Conservation (phyloP, 2,329 filamentous ascomycete species). For the Fusarium chuoi region DNA sequence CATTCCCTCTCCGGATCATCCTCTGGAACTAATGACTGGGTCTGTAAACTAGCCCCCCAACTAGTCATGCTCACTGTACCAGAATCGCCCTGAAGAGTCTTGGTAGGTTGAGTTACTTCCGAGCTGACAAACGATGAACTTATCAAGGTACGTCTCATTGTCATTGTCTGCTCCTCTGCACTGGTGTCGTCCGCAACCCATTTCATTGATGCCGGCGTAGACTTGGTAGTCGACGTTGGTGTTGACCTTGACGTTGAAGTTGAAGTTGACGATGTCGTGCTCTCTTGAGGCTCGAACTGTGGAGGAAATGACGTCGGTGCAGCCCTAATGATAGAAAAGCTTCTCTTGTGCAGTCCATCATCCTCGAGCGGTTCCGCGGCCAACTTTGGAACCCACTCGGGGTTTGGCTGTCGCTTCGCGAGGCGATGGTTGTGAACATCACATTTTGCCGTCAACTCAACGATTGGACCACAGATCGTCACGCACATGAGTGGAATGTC, state of each 20-base stretch:
- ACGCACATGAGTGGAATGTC: slow-evolving; percentile 54
- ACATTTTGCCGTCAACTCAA: slow-evolving; percentile 54
- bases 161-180: slow-evolving; percentile 4
- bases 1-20: slow-evolving; percentile 49
- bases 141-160: slow-evolving; percentile 1
- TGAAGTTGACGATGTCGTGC: slow-evolving; percentile 10
- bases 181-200: slow-evolving; percentile 9
- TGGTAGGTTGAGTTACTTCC: slow-evolving; percentile 5
- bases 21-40: slow-evolving; percentile 26
- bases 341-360: slow-evolving; percentile 32
- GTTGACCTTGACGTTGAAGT: slow-evolving; percentile 9
- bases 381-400: slow-evolving; percentile 37
- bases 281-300: slow-evolving; percentile 17
- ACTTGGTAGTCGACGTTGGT: neutral
- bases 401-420: slow-evolving; percentile 41
- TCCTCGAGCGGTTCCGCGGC: slow-evolving; percentile 29
- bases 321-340: slow-evolving; percentile 46
- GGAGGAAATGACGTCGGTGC: slow-evolving; percentile 48
- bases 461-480: slow-evolving; percentile 56
- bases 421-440: slow-evolving; percentile 42
- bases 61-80: slow-evolving; percentile 4
- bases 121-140: slow-evolving; percentile 10
- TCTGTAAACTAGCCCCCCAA: slow-evolving; percentile 22
- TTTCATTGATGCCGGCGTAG: neutral
- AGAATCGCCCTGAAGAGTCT: neutral